phyloP scores from a whole-genome alignment of 495 filamentous ascomycete genomes.

The Rhypophila decipiens region DNA sequence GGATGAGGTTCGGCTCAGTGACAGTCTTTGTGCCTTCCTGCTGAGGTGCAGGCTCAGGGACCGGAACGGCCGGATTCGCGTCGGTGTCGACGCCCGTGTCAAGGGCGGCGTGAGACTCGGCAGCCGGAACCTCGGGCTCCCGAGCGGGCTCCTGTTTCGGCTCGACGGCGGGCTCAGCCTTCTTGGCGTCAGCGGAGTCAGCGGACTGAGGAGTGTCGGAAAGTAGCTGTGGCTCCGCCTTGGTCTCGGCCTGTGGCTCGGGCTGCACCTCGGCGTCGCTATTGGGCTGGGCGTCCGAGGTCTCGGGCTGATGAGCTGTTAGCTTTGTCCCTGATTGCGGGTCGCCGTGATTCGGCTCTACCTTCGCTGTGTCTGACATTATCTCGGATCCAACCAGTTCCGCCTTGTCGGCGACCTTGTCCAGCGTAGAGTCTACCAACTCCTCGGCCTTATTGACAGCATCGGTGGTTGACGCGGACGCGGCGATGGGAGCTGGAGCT shows the following conservation, averaged over 20 bases:
- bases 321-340: constrained; percentile 12
- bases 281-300: constrained; percentile 5
- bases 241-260: constrained; percentile 9
- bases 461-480: constrained; percentile 1
- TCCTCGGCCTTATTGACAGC: constrained; percentile 1
- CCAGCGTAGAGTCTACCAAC: too few relatives aligned
- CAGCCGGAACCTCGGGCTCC: constrained; percentile 11
- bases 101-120: constrained; percentile 5
- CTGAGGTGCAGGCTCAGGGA: constrained; percentile 12
- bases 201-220: constrained; percentile 19
- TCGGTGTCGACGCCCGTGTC: constrained; percentile 7
- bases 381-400: neutral
- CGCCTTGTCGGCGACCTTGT: neutral
- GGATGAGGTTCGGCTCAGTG: constrained; percentile 4
- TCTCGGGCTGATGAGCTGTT: constrained; percentile 9
- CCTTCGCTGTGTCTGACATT: constrained; percentile 20
- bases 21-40: constrained; percentile 10
- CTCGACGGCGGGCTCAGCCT: constrained; percentile 17
- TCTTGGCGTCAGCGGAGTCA: constrained; percentile 21
- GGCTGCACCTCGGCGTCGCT: constrained; percentile 5
- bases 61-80: constrained; percentile 9
- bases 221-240: constrained; percentile 8
- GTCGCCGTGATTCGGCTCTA: constrained; percentile 11
- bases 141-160: constrained; percentile 17
- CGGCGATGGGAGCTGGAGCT: constrained; percentile 11